Percentiles rank a stretch among this genome's conserved stretches.
Conservation (phyloP, 148 eudicot genomes). For the Polygonum maritimum region DNA sequence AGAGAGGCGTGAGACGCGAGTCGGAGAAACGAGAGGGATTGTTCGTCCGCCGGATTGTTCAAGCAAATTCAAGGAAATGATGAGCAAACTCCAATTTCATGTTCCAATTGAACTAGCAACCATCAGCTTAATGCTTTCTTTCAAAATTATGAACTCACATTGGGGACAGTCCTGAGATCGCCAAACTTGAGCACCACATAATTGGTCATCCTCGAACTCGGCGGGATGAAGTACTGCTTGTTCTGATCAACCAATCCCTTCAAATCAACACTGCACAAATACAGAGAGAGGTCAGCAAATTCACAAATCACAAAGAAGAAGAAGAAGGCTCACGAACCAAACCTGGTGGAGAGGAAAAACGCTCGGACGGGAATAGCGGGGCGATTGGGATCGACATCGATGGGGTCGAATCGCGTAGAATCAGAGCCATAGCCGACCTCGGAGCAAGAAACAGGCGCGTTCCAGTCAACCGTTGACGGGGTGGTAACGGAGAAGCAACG, state of each 20-base stretch:
- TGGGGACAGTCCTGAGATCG: constrained; percentile 35
- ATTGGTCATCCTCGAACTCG: constrained; percentile 84
- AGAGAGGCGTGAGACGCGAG: too few relatives aligned
- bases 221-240: constrained; percentile 59
- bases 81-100: background rate
- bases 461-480: constrained; percentile 33
- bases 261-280: constrained; percentile 69
- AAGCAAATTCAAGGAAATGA: too few relatives aligned
- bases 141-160: constrained; percentile 33
- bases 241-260: constrained; percentile 71
- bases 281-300: background rate
- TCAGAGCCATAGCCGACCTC: constrained; percentile 25
- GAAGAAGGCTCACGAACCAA: background rate
- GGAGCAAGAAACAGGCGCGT: constrained; percentile 32
- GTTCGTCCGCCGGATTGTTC: too few relatives aligned
- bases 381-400: constrained; percentile 15
- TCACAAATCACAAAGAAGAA: background rate
- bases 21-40: too few relatives aligned
- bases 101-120: background rate
- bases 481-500: constrained; percentile 37
- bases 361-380: constrained; percentile 76
- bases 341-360: constrained; percentile 90
- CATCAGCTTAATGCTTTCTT: background rate
- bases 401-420: constrained; percentile 5
- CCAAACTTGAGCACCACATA: constrained; percentile 78